These are phyloP conservation scores for Berkeleyomyces basicola DNA, from an alignment of 2,329 filamentous ascomycete genomes.

Conservation along the genomic window DNA sequence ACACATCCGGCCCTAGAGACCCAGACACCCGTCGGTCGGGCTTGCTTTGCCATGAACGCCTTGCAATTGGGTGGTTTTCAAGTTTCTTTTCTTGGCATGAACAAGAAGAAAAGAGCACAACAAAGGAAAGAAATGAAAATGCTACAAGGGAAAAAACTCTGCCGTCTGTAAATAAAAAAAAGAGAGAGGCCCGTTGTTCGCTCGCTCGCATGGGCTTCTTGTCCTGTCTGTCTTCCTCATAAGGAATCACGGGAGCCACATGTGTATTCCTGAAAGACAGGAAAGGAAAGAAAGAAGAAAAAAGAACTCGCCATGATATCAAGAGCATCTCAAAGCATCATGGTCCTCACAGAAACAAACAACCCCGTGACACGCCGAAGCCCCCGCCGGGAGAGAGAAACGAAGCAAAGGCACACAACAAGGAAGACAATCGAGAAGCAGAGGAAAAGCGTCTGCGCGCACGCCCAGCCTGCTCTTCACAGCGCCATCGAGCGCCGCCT, in stretches of 20 bases:
- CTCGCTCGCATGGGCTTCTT: too few species aligned
- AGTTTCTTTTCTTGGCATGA: too few species aligned
- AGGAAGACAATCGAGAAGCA: neutral
- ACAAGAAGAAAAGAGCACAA: neutral
- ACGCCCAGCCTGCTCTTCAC: neutral
- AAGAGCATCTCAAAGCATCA: neutral
- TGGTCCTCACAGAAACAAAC: neutral
- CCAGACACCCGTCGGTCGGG: too few species aligned
- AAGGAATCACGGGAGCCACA: too few species aligned
- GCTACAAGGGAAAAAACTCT: neutral
- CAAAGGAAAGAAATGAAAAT: neutral
- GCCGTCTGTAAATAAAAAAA: neutral
- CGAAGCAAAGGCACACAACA: neutral
- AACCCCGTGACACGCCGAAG: neutral
- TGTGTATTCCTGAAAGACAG: neutral
- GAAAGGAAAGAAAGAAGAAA: neutral
- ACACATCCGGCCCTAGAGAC: too few species aligned
- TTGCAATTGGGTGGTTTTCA: too few species aligned
- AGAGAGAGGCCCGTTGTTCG: neutral
- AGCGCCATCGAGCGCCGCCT: conserved; percentile 1
- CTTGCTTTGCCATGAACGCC: too few species aligned
- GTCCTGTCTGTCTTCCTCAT: too few species aligned
- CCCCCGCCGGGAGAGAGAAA: neutral
- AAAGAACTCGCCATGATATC: neutral
- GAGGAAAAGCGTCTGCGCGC: neutral